Conservation (phyloP, 2,329 filamentous ascomycete species). For the Colletotrichum higginsianum region DNA sequence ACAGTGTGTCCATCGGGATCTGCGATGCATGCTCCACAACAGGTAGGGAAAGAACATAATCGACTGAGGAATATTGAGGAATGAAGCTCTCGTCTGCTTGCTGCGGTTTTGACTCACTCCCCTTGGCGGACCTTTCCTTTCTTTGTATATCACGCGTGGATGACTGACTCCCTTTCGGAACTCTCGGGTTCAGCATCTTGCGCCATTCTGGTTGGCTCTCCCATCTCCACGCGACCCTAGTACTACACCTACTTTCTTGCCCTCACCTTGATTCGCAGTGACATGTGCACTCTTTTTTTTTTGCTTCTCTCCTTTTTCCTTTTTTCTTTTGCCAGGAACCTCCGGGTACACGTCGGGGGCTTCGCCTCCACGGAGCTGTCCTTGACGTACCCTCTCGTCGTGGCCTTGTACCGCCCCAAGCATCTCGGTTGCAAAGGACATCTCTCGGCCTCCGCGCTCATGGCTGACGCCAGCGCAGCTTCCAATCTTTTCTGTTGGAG, state of each 20-base stretch:
- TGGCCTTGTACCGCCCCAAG: conserved; percentile 23
- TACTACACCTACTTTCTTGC: background rate
- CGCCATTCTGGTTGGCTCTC: conserved; percentile 1
- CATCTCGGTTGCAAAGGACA: conserved; percentile 20
- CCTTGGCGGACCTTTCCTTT: background rate
- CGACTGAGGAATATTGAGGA: background rate
- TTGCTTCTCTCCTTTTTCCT: background rate
- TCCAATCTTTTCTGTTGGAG: background rate
- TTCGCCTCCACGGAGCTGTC: background rate
- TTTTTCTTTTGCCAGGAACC: background rate
- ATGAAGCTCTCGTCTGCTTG: conserved; percentile 15
- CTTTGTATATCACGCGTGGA: conserved; percentile 5
- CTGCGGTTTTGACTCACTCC: background rate
- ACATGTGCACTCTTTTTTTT: background rate
- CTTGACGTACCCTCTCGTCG: conserved; percentile 13
- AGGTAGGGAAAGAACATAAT: background rate
- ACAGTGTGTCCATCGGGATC: background rate
- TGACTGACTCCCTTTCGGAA: conserved; percentile 27
- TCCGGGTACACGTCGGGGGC: conserved; percentile 3
- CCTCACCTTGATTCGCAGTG: conserved; percentile 6
- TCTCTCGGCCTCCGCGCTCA: conserved; percentile 29
- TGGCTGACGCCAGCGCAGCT: background rate
- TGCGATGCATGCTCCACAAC: background rate
- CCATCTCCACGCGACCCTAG: conserved; percentile 24
- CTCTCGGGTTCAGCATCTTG: conserved; percentile 22